Evolutionary conservation across 2,329 filamentous ascomycete genomes (phyloP).

Genomic region (Trichoderma sp.): DNA sequence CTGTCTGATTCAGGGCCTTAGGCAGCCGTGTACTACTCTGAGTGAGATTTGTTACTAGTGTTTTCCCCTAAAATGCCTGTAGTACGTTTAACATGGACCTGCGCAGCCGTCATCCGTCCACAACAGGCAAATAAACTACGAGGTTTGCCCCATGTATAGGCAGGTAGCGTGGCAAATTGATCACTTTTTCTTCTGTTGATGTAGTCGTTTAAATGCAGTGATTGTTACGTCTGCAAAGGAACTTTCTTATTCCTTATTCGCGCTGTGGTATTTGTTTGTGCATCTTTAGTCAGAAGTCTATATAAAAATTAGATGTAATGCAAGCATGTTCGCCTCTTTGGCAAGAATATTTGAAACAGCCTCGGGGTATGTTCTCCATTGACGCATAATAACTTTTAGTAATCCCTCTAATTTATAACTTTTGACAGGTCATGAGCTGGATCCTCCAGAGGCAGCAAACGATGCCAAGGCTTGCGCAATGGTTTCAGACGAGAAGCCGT

Average conservation of each 20-base stretch:
- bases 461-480: constrained; percentile 54
- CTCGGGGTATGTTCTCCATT: neutral
- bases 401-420: neutral
- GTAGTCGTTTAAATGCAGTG: neutral
- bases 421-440: neutral
- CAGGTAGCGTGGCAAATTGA: neutral
- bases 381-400: neutral
- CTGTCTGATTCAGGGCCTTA: neutral
- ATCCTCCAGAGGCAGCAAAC: constrained; percentile 39
- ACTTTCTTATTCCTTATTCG: neutral
- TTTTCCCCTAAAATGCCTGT: neutral
- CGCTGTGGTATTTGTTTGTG: neutral
- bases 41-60: neutral
- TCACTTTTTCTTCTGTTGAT: neutral
- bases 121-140: neutral
- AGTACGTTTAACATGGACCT: neutral
- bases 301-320: neutral
- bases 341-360: neutral
- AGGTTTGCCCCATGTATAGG: neutral
- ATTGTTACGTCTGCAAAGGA: neutral
- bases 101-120: neutral
- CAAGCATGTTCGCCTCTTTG: neutral
- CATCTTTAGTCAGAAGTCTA: neutral
- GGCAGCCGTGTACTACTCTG: neutral
- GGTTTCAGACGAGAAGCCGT: constrained; percentile 50